A percentile compares a stretch with the other conserved stretches of the same genome.
Conservation (phyloP, 2,329 filamentous ascomycete species). For the Alternaria dauci region DNA sequence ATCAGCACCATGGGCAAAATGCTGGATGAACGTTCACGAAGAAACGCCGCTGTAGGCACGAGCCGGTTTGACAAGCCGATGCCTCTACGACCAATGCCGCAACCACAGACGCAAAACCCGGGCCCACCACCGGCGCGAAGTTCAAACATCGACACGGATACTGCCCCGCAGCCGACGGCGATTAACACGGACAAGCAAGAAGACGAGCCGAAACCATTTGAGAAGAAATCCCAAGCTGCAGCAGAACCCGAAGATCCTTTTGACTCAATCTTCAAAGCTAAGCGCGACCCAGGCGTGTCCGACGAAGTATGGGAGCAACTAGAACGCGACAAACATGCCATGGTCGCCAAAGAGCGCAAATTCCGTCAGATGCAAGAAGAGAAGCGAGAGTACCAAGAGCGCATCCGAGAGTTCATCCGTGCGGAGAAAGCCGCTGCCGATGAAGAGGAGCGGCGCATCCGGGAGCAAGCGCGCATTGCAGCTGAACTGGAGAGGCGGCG, state of each 20-base stretch:
- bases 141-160: slow-evolving; percentile 11
- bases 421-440: slow-evolving; percentile 1
- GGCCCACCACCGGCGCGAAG: slow-evolving; percentile 3
- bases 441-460: slow-evolving; percentile 24
- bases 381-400: slow-evolving; percentile 20
- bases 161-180: slow-evolving; percentile 9
- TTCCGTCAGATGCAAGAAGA: slow-evolving; percentile 46
- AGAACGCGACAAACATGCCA: slow-evolving; percentile 56
- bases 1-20: slow-evolving; percentile 40
- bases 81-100: slow-evolving; percentile 1
- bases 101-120: slow-evolving; percentile 10
- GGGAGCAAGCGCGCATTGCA: slow-evolving; percentile 29
- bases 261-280: slow-evolving; percentile 23
- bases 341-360: slow-evolving; percentile 47
- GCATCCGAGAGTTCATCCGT: slow-evolving; percentile 37
- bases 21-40: slow-evolving; percentile 44
- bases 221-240: neutral
- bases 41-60: slow-evolving; percentile 30
- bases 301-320: slow-evolving; percentile 70
- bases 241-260: slow-evolving; percentile 14
- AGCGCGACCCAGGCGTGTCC: slow-evolving; percentile 65
- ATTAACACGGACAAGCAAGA: slow-evolving; percentile 13
- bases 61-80: slow-evolving; percentile 16
- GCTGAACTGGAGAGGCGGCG: slow-evolving; percentile 31
- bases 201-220: neutral